Evolutionary conservation across 352 stramenopile species (phyloP), one percentile per base, ranked within the genome.

Genomic region (Globisporangium recalcitrans): DNA sequence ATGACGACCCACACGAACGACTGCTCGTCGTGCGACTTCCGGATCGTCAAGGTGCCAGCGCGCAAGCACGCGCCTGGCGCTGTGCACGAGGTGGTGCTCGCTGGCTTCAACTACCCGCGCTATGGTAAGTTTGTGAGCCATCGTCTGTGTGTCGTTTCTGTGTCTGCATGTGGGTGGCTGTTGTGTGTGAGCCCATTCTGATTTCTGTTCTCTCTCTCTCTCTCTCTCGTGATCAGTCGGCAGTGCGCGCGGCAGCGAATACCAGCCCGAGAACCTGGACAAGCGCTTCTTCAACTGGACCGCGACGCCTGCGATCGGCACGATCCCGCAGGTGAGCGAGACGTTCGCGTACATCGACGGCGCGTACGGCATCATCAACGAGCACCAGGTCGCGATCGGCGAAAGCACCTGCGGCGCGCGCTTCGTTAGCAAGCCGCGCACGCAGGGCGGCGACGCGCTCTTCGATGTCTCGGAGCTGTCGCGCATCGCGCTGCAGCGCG

Each of bases 391-490:
- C 22, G 82, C 82, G 32, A 91, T 95, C 58, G 83, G 83, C 10
- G 83, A 95, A 67, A 92, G 82, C 58, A 95, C 83, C 19, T 95
- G 85, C 29, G 76, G 82, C 22, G 83, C 78, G 31, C 72, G 71
- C 26, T 90, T 93, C 58, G 53, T 68, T 26, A 88, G 70, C 63
- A 89, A 87, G 52, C 81, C 83, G 0, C 10, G 71, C n/a, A 74
- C 69, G 2, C 71, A 87, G 42, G 85, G 86, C 47, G 90, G 91
- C 34, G 75, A 94, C 13, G 88, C 91, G n/a, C 72, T 97, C 31
- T 90, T 98, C 64, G 87, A 96, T 47, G 83, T 97, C 38, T 67
- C 69, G 0, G 91, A 91, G 68, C 80, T 98, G 21, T 92, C 89
- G 26, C 78, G 86, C 7, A 89, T 98, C 38, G 91, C 87, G n/a